A percentile compares a stretch with the other conserved stretches of the same genome.
These are phyloP conservation scores for Colletotrichum noveboracense DNA, from an alignment of 2,329 filamentous ascomycete genomes.

Conservation along the genomic window DNA sequence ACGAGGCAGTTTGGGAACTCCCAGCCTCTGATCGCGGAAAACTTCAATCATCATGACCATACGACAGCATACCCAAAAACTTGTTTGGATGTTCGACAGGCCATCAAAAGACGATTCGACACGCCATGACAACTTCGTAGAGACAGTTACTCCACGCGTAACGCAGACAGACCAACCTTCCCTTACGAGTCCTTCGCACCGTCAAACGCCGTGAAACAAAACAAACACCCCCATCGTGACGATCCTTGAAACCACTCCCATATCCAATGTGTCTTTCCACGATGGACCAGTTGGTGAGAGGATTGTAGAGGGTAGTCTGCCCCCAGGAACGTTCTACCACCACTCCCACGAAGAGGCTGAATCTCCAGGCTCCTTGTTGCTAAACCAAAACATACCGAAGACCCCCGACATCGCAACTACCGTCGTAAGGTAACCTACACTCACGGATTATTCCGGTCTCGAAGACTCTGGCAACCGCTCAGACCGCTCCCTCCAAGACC, in stretches of 20 bases:
- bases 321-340: not conserved
- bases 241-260: not conserved
- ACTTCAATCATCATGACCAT: no score
- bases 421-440: not conserved
- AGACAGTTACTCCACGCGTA: not conserved
- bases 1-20: not conserved
- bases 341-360: not conserved
- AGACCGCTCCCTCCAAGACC: not conserved
- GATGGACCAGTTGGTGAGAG: fast-evolving
- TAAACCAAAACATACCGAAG: not conserved
- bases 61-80: not conserved
- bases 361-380: not conserved
- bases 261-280: not conserved
- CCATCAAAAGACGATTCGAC: not conserved
- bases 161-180: not conserved
- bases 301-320: not conserved
- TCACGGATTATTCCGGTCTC: not conserved
- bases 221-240: not conserved
- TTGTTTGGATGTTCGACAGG: not conserved
- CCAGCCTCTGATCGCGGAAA: not conserved
- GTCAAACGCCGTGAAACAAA: not conserved
- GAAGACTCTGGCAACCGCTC: not conserved
- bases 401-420: not conserved
- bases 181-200: not conserved
- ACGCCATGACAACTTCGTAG: not conserved